Percentiles rank a stretch among this genome's conserved stretches.
These are phyloP conservation scores for Pisolithus sp. DNA, from an alignment of 768 basidiomycete species.

Conservation along the genomic window DNA sequence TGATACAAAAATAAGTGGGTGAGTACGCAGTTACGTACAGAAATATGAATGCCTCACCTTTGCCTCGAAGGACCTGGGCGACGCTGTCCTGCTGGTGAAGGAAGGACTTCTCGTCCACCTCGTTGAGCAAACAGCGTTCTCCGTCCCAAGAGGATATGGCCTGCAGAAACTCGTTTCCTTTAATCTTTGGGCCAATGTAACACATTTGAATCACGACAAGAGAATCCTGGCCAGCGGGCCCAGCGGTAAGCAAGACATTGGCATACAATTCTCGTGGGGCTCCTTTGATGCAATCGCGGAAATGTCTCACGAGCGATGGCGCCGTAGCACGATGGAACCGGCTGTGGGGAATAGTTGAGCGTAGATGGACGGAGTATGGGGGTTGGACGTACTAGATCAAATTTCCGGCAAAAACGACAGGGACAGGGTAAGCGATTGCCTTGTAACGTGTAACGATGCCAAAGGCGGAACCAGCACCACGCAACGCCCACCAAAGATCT, in stretches of 20 bases:
- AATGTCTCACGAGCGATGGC: slow-evolving; percentile 83
- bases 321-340: slow-evolving; percentile 86
- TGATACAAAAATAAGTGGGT: slow-evolving; percentile 21
- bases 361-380: not conserved
- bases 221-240: slow-evolving; percentile 76
- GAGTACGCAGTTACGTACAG: not conserved
- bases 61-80: slow-evolving; percentile 82
- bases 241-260: slow-evolving; percentile 86
- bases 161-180: slow-evolving; percentile 71
- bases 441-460: slow-evolving; percentile 89
- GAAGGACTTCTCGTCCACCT: slow-evolving; percentile 87
- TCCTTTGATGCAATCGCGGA: slow-evolving; percentile 88
- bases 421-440: slow-evolving; percentile 82
- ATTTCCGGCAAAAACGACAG: slow-evolving; percentile 88
- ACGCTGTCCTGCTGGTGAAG: slow-evolving; percentile 88
- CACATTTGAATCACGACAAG: slow-evolving; percentile 91
- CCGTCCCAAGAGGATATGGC: slow-evolving; percentile 89
- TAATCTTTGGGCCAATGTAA: slow-evolving; percentile 70
- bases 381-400: slow-evolving; percentile 67
- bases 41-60: slow-evolving; percentile 40
- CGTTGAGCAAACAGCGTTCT: slow-evolving; percentile 78
- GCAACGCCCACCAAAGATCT: slow-evolving; percentile 88
- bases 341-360: slow-evolving; percentile 34
- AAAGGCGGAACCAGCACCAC: slow-evolving; percentile 77
- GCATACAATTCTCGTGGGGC: slow-evolving; percentile 85